Evolutionary conservation across 495 filamentous ascomycete genomes (phyloP), one percentile per base, ranked within the genome.

Genomic region (Aspergillus saccharolyticus): DNA sequence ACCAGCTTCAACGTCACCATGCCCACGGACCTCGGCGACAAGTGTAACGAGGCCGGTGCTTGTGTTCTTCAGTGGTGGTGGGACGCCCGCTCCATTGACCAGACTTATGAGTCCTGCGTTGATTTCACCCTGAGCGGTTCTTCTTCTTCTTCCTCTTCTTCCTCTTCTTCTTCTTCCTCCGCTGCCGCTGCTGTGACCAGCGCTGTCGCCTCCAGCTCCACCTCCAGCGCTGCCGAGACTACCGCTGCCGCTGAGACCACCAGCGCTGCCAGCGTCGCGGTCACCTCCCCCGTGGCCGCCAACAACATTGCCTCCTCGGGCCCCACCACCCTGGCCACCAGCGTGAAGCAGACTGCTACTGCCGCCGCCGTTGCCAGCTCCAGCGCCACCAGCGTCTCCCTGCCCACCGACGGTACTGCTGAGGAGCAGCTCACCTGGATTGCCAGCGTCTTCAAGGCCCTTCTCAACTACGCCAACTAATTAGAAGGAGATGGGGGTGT

Each of bases 21-120:
- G 56, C 88, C 87, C 8, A 76, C 81, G 54, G 63, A 69, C 44
- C 63, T 89, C 17, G 82, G 75, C 16, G 66, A 63, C 39, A 67
- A 81, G 71, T 91, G 87, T 63, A 66, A 74, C 16, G 73, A 70
- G 46, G 78, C 81, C 14, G 88, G 88, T 57, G 78, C 72, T 58
- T 89, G 86, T 71, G 85, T 85, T 21, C 74, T 90, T 24, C 85
- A 89, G 66, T 84, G 81, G 80, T 86, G 73, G 69, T 91, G 86
- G 86, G 84, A 83, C 61, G 85, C 85, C 52, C 53, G 78, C 43
- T 80, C 77, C 8, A 82, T 85, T 33, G 78, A 81, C 47, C 87
- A 91, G 77, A 88, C 86, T 24, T 90, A 90, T 60, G 84, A 90
- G 78, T 80, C 80, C 44, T 89, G 86, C 65, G 65, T 89, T 61